Base-by-base conservation (phyloP, 2,329 filamentous ascomycete species). In the Parasarocladium wereldwijsianum region DNA sequence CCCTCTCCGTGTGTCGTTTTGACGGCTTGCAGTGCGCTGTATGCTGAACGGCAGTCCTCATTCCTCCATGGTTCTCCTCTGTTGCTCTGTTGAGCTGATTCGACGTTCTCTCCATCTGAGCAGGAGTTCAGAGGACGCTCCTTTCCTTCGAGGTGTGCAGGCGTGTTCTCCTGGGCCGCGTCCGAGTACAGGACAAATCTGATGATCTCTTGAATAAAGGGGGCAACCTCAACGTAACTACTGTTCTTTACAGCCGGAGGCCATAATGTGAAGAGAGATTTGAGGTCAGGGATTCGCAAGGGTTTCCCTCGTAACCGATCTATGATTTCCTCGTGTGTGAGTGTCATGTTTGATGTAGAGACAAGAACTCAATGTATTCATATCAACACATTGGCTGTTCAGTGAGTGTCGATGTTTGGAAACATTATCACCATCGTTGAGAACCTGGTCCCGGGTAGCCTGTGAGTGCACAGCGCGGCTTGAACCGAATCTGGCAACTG, bases 271-370 rank as follows among this genome's bases (percentile, higher is more conserved):
- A 52, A 43, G 18, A 47, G 30, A 17, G 22, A 17, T 4, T 29
- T 34, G 26, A 51, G 38, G 21, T 46, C 36, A 5, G 49, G 43
- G 13, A 51, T 33, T 19, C 36, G 41, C 12, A 52, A 34, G 5
- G 36, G 42, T 27, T 45, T 38, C 28, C 47, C 49, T 9, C 40
- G 39, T 26, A 51, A 40, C 25, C 41, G 35, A 11, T 32, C 24
- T 13, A 40, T 28, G 17, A 45, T 35, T 27, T 37, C 31, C 14
- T 23, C 26, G 30, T 47, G 45, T 31, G 9, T 28, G 26, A 28
- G 26, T 12, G 26, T n/a, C 26, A 6, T 7, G 17, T 16, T 18
- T 18, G 23, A 7, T 24, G 7, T 6, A 24, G 12, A 13, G 12
- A 8, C 10, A n/a, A 9, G 25, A 16, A 8, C 9, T 26, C 8